Evolutionary conservation across 2,329 filamentous ascomycete species (phyloP).

Genomic region (Cadophora sp.): DNA sequence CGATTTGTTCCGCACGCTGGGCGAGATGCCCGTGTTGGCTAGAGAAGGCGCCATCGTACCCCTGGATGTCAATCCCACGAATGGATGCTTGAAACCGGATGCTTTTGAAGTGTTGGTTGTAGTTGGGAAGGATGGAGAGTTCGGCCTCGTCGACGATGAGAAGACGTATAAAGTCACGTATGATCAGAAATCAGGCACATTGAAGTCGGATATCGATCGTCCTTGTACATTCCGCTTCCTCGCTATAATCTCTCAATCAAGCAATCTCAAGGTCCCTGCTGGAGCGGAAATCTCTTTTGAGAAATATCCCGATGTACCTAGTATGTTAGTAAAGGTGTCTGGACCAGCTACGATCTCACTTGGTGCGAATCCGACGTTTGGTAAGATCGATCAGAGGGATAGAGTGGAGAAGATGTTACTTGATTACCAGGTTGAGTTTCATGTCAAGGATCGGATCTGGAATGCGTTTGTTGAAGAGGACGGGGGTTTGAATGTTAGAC

Average conservation of each 20-base stretch:
- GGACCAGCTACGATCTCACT: conserved; percentile 23
- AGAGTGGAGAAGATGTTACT: conserved; percentile 22
- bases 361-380: conserved; percentile 26
- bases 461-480: not conserved
- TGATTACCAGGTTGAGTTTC: conserved; percentile 23
- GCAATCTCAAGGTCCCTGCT: not conserved
- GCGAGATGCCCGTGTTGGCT: conserved; percentile 60
- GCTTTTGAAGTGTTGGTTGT: conserved; percentile 22
- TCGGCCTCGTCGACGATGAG: conserved; percentile 20
- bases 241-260: not conserved
- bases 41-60: conserved; percentile 64
- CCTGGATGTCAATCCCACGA: conserved; percentile 14
- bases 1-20: conserved; percentile 56
- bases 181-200: conserved; percentile 12
- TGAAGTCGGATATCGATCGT: conserved; percentile 20
- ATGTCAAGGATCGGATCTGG: conserved; percentile 21
- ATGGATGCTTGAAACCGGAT: conserved; percentile 22
- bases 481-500: not conserved
- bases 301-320: conserved; percentile 13
- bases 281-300: conserved; percentile 1
- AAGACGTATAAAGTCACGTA: conserved; percentile 3
- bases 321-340: conserved; percentile 20
- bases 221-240: conserved; percentile 26
- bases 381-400: conserved; percentile 16
- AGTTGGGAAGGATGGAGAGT: conserved; percentile 17